Conservation (phyloP, 257 asterid genomes). For the Ligustrum vulgare region DNA sequence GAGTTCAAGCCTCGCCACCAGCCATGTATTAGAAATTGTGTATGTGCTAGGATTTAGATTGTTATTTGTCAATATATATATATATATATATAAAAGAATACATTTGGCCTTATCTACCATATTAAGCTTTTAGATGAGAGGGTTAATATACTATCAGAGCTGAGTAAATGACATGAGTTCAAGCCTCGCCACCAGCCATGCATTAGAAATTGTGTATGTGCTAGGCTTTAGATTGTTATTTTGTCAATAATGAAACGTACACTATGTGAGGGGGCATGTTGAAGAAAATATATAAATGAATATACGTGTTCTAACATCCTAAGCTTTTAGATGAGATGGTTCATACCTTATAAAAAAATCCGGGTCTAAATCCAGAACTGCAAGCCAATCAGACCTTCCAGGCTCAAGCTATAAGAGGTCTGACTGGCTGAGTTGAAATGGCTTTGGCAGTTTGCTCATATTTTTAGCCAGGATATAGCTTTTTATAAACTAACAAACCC, state of each 20-base stretch:
- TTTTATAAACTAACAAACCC: background rate
- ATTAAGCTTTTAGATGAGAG: background rate
- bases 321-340: background rate
- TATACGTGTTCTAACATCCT: background rate
- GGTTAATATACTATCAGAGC: background rate
- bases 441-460: background rate
- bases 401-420: background rate
- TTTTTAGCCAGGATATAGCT: background rate
- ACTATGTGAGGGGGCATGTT: background rate
- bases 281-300: background rate
- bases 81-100: background rate
- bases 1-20: background rate
- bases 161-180: background rate
- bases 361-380: background rate
- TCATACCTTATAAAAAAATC: background rate
- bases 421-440: background rate
- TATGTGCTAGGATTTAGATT: background rate
- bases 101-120: background rate
- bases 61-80: too few relatives aligned
- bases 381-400: constrained; percentile 8
- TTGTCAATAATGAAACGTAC: background rate
- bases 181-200: background rate
- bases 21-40: background rate
- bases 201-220: background rate
- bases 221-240: background rate